These are phyloP conservation scores for Herpetomonas tarakana DNA, from an alignment of 208 protist species.

Conservation along the genomic window DNA sequence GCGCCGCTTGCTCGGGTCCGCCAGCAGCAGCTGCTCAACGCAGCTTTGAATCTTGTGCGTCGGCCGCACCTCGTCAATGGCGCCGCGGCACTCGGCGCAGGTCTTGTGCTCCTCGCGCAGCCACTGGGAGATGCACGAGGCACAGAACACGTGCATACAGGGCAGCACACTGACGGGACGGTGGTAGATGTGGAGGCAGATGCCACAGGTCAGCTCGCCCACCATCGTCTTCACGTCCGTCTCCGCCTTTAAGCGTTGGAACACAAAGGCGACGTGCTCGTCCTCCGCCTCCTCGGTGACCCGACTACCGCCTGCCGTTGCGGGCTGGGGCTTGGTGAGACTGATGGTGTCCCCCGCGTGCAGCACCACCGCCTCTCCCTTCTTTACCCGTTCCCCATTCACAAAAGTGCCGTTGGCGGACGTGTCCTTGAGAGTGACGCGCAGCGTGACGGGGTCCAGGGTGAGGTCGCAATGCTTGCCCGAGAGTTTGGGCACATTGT, in stretches of 20 bases:
- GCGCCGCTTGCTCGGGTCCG: conserved; percentile 31
- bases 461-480: conserved; percentile 65
- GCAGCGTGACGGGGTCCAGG: conserved; percentile 51
- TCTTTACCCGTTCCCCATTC: conserved; percentile 56
- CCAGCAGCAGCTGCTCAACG: conserved; percentile 61
- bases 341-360: conserved; percentile 50
- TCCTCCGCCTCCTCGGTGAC: conserved; percentile 7
- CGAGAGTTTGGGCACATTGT: conserved; percentile 45
- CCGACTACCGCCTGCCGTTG: neutral
- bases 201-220: conserved; percentile 75
- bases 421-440: conserved; percentile 50
- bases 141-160: conserved; percentile 90
- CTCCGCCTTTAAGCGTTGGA: conserved; percentile 50
- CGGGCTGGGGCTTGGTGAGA: conserved; percentile 27
- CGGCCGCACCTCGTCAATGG: conserved; percentile 57
- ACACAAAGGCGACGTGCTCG: conserved; percentile 32
- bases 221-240: conserved; percentile 30
- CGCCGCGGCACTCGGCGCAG: conserved; percentile 70
- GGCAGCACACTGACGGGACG: conserved; percentile 78
- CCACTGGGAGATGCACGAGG: conserved; percentile 74
- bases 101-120: conserved; percentile 23
- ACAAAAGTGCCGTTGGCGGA: conserved; percentile 83
- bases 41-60: conserved; percentile 78
- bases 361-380: conserved; percentile 33
- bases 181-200: conserved; percentile 65